A percentile compares a stretch with the other conserved stretches of the same genome.
Evolutionary conservation across 2,329 filamentous ascomycete genomes (phyloP).

Genomic region (Stenocarpella maydis): DNA sequence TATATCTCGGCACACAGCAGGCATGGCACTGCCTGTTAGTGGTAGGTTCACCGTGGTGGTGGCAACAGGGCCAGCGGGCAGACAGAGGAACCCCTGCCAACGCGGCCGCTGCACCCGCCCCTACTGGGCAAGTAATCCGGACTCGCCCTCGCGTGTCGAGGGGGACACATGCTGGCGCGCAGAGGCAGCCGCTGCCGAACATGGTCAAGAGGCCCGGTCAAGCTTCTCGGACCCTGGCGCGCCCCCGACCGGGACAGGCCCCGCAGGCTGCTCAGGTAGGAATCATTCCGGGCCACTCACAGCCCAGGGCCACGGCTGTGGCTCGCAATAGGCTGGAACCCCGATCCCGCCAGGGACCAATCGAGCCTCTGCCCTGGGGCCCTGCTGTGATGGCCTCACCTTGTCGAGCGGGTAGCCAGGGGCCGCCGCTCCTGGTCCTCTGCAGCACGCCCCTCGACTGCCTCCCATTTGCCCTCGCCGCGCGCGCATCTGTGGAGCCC

Average conservation of each 20-base stretch:
- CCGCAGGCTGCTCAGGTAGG: not conserved
- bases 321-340: slow-evolving; percentile 31
- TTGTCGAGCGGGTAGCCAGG: slow-evolving; percentile 30
- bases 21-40: not conserved
- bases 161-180: not conserved
- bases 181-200: slow-evolving; percentile 14
- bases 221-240: slow-evolving; percentile 14
- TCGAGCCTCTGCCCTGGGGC: slow-evolving; percentile 29
- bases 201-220: not conserved
- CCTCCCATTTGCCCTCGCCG: slow-evolving; percentile 33
- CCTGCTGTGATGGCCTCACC: slow-evolving; percentile 30
- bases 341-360: slow-evolving; percentile 29
- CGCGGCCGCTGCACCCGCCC: not conserved
- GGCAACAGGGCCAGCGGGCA: not conserved
- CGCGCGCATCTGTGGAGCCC: slow-evolving; percentile 8
- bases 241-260: slow-evolving; percentile 10
- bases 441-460: not conserved
- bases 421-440: slow-evolving; percentile 11
- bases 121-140: slow-evolving; percentile 16
- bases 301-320: slow-evolving; percentile 3
- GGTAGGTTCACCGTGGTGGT: not conserved
- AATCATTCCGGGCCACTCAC: slow-evolving; percentile 28
- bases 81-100: slow-evolving; percentile 1
- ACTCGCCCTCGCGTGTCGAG: not conserved
- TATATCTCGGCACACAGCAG: too few species aligned